Evolutionary conservation across 176 grass and related monocot species (phyloP).

Genomic region (Microstegium vimineum): DNA sequence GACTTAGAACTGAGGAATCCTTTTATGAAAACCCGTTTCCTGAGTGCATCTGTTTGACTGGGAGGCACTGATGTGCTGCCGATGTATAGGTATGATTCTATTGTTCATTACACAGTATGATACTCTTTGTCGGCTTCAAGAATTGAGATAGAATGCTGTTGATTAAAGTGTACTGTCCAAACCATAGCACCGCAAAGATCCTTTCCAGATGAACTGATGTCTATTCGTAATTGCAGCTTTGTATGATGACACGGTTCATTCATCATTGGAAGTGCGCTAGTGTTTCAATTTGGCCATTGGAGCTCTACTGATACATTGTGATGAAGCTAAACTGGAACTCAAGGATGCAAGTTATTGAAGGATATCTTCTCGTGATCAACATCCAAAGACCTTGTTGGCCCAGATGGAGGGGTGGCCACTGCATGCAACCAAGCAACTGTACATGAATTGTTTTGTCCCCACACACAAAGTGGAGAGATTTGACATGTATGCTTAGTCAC

Average conservation of each 20-base stretch:
- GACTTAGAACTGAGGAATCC: slow-evolving; percentile 80
- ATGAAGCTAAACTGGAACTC: background rate
- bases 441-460: background rate
- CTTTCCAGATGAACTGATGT: background rate
- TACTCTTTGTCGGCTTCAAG: background rate
- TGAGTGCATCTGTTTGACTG: slow-evolving; percentile 76
- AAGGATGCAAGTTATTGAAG: background rate
- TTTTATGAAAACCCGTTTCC: slow-evolving; percentile 92
- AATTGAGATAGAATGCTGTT: slow-evolving; percentile 5
- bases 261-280: background rate
- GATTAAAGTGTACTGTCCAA: background rate
- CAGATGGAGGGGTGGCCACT: background rate
- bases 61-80: slow-evolving; percentile 41
- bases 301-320: background rate
- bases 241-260: background rate
- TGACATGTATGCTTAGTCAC: slow-evolving; percentile 15
- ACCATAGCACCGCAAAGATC: background rate
- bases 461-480: background rate
- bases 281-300: background rate
- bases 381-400: background rate
- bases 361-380: background rate
- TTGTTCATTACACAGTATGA: background rate
- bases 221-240: slow-evolving; percentile 25
- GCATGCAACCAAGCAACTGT: background rate
- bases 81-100: slow-evolving; percentile 36